phyloP scores from a whole-genome alignment of 257 asterid species.

The Solanum ossicruentum region DNA sequence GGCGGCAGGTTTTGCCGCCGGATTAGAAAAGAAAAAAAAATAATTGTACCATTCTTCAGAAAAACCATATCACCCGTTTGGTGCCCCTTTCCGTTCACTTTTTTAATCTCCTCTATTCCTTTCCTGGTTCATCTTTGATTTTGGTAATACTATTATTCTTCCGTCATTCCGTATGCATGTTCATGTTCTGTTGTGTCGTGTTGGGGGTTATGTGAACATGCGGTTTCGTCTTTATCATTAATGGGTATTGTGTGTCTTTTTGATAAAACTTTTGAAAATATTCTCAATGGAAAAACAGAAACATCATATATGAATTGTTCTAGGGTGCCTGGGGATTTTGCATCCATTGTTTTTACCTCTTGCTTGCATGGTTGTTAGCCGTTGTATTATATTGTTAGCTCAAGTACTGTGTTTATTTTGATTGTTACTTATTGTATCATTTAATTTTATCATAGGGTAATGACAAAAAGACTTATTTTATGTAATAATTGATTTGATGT shows the following conservation, averaged over 20 bases:
- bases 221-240: neutral
- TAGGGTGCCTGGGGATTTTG: neutral
- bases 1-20: constrained; percentile 1
- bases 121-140: neutral
- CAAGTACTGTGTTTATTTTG: too few species aligned
- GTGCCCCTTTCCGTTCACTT: neutral
- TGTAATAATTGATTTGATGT: too few species aligned
- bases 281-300: neutral
- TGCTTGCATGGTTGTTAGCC: too few species aligned
- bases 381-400: too few species aligned
- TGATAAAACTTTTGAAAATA: neutral
- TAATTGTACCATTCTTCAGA: neutral
- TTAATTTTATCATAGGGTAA: too few species aligned
- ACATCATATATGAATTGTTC: neutral
- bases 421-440: too few species aligned
- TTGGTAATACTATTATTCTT: neutral
- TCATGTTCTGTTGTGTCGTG: neutral
- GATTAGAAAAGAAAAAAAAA: neutral
- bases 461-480: too few species aligned
- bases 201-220: neutral
- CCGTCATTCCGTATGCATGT: too few species aligned
- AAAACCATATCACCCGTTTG: neutral
- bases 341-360: neutral
- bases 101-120: neutral
- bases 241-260: neutral